Base-by-base conservation (phyloP, 2,329 filamentous ascomycete genomes). In the Xylaria sp. region DNA sequence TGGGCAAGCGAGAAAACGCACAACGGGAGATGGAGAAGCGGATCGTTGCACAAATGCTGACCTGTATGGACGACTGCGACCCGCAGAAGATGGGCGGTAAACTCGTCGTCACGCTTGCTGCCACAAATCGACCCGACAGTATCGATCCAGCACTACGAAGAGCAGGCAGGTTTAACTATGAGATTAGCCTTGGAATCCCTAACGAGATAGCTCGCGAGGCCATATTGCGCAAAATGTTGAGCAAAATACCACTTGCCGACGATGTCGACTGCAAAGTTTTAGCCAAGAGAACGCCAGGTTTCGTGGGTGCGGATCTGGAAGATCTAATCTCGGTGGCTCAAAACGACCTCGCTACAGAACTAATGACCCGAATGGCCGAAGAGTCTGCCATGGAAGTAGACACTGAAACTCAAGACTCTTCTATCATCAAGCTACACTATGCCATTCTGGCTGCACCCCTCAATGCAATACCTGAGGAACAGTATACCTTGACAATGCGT, bases 21-120 rank as follows among this genome's bases (percentile, higher is more conserved):
- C 92, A 96, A 76, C 91, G 92, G 76, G 94, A 97, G 73, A 95
- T 97, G 89, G 94, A 97, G 78, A 93, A 94, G 77, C 86, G 94
- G 63, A 96, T 97, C 71, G 91, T 97, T 13, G 89, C 90, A 0
- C 92, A 97, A 77, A 89, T 98, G 72, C 84, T 93, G 65, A 91
- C 92, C 23, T 97, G 94, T 66, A 97, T 98, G 92, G 92, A 94
- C 76, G 90, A 92, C 65, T 85, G 98, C 50, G 87, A 89, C 46
- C 84, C 92, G 71, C 89, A 93, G 65, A 90, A 90, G 71, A 90
- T 91, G 3, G 89, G 89, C 15, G 81, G 84, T 2, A 93, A 93
- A 77, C 91, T 92, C 1, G 93, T 98, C 9, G 91, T 98, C 39
- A 93, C 97, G 15, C 87, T 98, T 60, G 96, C 94, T 0, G 96